These are phyloP conservation scores for Colletotrichum camelliae DNA, from an alignment of 2,329 filamentous ascomycete species.

Conservation along the genomic window DNA sequence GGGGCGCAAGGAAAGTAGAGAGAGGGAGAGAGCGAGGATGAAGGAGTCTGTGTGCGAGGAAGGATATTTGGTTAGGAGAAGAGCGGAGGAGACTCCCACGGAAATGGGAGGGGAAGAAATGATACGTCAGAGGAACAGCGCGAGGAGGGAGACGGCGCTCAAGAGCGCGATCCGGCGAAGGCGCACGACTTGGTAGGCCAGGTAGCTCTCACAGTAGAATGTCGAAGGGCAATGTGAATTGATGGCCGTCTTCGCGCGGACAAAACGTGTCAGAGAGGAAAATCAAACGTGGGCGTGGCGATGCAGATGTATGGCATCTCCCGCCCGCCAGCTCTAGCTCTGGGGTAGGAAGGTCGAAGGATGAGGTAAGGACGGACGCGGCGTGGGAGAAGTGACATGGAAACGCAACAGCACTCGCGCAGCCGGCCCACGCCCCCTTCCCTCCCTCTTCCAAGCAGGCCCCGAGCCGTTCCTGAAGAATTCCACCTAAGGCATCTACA, in stretches of 20 bases:
- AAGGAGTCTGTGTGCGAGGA: background rate
- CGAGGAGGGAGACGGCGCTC: background rate
- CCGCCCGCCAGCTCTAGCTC: background rate
- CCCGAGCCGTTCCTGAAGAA: no score
- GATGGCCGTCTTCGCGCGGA: background rate
- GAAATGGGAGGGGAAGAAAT: background rate
- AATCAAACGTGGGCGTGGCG: background rate
- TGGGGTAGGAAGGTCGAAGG: background rate
- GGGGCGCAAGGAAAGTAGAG: background rate
- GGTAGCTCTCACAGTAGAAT: background rate
- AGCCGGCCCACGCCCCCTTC: background rate
- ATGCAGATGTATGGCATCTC: background rate
- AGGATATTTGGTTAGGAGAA: background rate
- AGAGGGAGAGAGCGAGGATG: background rate
- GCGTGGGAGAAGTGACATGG: background rate
- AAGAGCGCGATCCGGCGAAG: background rate
- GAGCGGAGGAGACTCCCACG: background rate
- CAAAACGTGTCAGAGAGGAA: background rate
- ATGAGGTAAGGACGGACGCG: background rate
- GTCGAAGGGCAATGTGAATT: background rate
- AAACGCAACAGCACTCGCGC: background rate
- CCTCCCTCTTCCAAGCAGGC: no score
- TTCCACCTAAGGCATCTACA: no score
- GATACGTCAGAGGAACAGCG: background rate
- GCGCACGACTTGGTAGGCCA: background rate